A percentile compares a stretch with the other conserved stretches of the same genome.
These are phyloP conservation scores for Chrysochromulina tobinii DNA, from an alignment of 78 protist genomes.

Conservation along the genomic window DNA sequence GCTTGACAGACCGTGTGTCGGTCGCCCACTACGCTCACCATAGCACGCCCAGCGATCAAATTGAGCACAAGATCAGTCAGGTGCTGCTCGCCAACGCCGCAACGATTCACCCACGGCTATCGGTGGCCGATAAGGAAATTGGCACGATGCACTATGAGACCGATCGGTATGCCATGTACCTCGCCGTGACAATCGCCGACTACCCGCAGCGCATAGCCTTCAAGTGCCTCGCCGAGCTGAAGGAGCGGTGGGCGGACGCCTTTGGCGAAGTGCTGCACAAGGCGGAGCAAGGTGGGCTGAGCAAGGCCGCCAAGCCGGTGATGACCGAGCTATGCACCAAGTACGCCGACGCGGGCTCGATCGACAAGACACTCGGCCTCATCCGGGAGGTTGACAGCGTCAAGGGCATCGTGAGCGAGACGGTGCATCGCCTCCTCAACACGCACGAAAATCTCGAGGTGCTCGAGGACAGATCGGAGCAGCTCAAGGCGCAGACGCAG, in stretches of 20 bases:
- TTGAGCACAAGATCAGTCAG: too few relatives aligned
- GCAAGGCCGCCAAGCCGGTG: too few relatives aligned
- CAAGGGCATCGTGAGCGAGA: background rate
- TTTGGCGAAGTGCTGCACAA: background rate
- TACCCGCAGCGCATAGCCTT: conserved; percentile 7
- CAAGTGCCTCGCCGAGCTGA: background rate
- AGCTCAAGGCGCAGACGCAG: too few relatives aligned
- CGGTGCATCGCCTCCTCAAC: background rate
- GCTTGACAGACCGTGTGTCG: too few relatives aligned
- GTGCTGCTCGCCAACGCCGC: too few relatives aligned
- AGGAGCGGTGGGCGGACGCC: background rate
- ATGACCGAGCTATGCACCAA: background rate
- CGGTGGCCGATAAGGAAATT: background rate
- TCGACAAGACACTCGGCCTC: background rate
- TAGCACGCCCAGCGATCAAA: too few relatives aligned
- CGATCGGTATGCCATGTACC: background rate
- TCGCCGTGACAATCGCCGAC: background rate
- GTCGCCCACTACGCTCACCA: too few relatives aligned
- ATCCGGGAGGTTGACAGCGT: background rate
- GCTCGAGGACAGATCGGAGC: background rate
- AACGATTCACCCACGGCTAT: background rate
- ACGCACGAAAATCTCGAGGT: background rate
- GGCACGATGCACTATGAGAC: background rate
- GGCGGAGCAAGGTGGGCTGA: background rate
- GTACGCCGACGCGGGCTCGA: background rate